Base-by-base conservation (phyloP, 441 rosid genomes). In the Gossypium davidsonii region DNA sequence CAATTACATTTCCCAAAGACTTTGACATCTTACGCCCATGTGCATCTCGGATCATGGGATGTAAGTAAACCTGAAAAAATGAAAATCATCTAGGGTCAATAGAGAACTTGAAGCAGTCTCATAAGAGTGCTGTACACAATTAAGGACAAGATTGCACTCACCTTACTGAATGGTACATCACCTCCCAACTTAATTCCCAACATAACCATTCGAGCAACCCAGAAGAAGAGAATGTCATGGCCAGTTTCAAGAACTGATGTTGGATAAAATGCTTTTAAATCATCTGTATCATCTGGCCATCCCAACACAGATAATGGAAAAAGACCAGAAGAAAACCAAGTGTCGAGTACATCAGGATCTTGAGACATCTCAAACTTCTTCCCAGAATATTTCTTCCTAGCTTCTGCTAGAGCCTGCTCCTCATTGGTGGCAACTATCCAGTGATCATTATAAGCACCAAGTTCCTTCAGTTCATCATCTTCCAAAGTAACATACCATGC, bases 161-260 rank as follows among this genome's bases (percentile, higher is more conserved):
- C 98, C 94, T 90, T 88, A 60, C 86, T 85, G 73, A 94, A 94
- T 60, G 99, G 98, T 67, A 94, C 93, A 71, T 92, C 94, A 71
- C 94, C 94, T 73, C 97, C 96, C 74, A 94, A 81, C 79, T 82
- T 84, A 61, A 90, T 91, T 73, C 99, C 96, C 78, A 89, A 74
- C 97, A 94, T 91, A 74, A 92, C 98, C 99, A 92, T 92, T 56
- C 98, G 89, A 74, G 96, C 98, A 83, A 92, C 99, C 98, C 99
- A 94, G 74, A 94, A 94, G 76, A 94, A 94, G 66, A 92, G 80
- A 78, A 94, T 91, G 81, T 92, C 99, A 76, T 94, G 98, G 57
- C 98, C 97, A 71, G 98, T 94, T 84, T 94, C 98, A 70, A 92
- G 90, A 28, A 94, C 88, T 18, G 97, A 91, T 65, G 98, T 92